Evolutionary conservation across 345 rosid species (phyloP).

Genomic region (Sonneratia caseolaris): DNA sequence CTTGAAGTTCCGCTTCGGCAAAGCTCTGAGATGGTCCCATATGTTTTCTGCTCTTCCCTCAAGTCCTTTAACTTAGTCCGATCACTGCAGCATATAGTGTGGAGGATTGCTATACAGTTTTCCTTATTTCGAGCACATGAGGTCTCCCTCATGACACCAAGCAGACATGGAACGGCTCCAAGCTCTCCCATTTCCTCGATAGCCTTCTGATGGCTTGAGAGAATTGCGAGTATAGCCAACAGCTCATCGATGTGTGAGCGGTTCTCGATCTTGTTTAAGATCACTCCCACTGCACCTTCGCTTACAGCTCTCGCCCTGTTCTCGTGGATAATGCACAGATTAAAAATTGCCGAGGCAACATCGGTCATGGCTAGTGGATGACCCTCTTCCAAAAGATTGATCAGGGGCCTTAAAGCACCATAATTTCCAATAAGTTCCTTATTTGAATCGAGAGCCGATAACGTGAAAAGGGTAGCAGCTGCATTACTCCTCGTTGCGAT

Average conservation of each 20-base stretch:
- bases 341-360: constrained; percentile 88
- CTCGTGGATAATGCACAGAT: constrained; percentile 63
- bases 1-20: constrained; percentile 75
- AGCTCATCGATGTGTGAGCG: constrained; percentile 70
- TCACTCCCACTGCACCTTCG: constrained; percentile 73
- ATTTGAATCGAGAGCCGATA: constrained; percentile 82
- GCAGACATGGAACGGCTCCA: constrained; percentile 67
- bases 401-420: constrained; percentile 64
- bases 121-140: constrained; percentile 77
- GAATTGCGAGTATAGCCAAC: constrained; percentile 75
- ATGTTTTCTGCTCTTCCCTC: constrained; percentile 59
- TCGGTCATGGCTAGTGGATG: constrained; percentile 73
- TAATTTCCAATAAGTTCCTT: constrained; percentile 69
- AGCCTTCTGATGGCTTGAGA: constrained; percentile 66
- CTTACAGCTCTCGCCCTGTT: constrained; percentile 73
- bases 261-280: constrained; percentile 49
- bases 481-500: constrained; percentile 78
- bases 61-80: constrained; percentile 69
- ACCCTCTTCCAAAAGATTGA: constrained; percentile 71
- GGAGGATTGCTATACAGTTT: constrained; percentile 68
- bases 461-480: constrained; percentile 82
- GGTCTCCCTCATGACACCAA: constrained; percentile 55
- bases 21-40: constrained; percentile 70
- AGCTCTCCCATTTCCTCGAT: constrained; percentile 65
- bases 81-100: constrained; percentile 57